Evolutionary conservation across 306 rosid species (phyloP).

Genomic region (Hippophae tibetana): DNA sequence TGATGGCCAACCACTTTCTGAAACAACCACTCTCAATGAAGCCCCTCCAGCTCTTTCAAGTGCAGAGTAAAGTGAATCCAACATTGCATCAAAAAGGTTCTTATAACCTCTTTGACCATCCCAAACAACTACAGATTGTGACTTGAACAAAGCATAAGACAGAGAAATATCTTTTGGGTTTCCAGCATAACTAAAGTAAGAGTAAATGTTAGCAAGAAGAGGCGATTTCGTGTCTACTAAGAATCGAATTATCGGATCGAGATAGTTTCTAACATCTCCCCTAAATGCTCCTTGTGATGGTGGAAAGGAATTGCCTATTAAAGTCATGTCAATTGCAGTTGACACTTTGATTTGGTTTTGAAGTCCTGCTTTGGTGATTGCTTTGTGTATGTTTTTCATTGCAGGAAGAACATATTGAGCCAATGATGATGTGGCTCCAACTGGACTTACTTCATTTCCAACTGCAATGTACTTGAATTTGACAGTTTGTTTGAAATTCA

Average conservation of each 20-base stretch:
- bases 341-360: slow-evolving; percentile 51
- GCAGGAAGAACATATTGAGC: slow-evolving; percentile 47
- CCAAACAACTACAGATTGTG: slow-evolving; percentile 34
- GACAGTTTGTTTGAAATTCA: slow-evolving; percentile 38
- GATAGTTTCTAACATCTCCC: slow-evolving; percentile 38
- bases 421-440: slow-evolving; percentile 26
- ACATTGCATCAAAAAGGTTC: slow-evolving; percentile 55
- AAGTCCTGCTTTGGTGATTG: slow-evolving; percentile 37
- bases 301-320: slow-evolving; percentile 48
- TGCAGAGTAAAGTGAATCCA: slow-evolving; percentile 44
- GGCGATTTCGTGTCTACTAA: slow-evolving; percentile 44
- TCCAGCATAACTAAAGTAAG: slow-evolving; percentile 39
- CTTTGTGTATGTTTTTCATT: slow-evolving; percentile 33
- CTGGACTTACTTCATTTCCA: slow-evolving; percentile 57
- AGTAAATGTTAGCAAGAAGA: slow-evolving; percentile 47
- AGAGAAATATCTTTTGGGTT: slow-evolving; percentile 46
- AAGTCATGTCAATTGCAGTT: slow-evolving; percentile 47
- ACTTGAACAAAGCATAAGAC: slow-evolving; percentile 41
- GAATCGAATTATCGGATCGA: slow-evolving; percentile 50
- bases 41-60: slow-evolving; percentile 44
- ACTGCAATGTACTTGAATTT: slow-evolving; percentile 42
- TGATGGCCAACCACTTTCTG: slow-evolving; percentile 69
- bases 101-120: slow-evolving; percentile 40
- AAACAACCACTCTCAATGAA: slow-evolving; percentile 44
- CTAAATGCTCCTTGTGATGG: slow-evolving; percentile 53